Evolutionary conservation across 2,329 filamentous ascomycete species (phyloP), one percentile per base, ranked within the genome.

Genomic region (Pseudogymnoascus sp.): DNA sequence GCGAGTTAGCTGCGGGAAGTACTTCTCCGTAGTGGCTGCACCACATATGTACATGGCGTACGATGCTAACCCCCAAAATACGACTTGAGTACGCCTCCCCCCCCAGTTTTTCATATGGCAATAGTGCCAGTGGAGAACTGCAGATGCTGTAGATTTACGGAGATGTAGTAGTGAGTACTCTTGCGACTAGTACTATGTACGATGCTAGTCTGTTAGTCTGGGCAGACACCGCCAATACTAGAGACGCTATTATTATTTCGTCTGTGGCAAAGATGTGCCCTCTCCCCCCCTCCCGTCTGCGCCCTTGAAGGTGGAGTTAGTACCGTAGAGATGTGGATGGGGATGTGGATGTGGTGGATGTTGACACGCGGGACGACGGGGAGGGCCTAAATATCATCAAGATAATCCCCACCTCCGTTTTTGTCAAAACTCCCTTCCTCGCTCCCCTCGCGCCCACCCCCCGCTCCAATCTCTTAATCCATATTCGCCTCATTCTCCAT

Each of bases 311-410:
- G n/a, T n/a, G n/a, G n/a, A n/a, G n/a, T n/a, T n/a, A n/a, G n/a
- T n/a, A n/a, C n/a, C n/a, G n/a, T n/a, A n/a, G n/a, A 20, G 20
- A 28, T 47, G 22, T n/a, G 41, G n/a, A n/a, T n/a, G 22, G 28
- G 22, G 41, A 47, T 43, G 22, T n/a, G 38, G 38, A 39, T 39
- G 16, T 18, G 16, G 37, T 39, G 38, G 38, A 47, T 50, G 22
- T 50, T 50, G 43, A 50, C 43, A 50, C 43, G 43, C 43, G 43
- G 43, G 43, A 50, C 43, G 43, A 50, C 14, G 43, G 43, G 43
- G 43, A 50, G n/a, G 22, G 43, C 43, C 43, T 50, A 50, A 50
- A 50, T 50, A 50, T 50, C 43, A 50, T 50, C 43, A 50, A 50
- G 43, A 50, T 50, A 50, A 25, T 50, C 43, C 43, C 43, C 43